Conservation (phyloP, 139 green algal genomes). For the Gonium pectorale region DNA sequence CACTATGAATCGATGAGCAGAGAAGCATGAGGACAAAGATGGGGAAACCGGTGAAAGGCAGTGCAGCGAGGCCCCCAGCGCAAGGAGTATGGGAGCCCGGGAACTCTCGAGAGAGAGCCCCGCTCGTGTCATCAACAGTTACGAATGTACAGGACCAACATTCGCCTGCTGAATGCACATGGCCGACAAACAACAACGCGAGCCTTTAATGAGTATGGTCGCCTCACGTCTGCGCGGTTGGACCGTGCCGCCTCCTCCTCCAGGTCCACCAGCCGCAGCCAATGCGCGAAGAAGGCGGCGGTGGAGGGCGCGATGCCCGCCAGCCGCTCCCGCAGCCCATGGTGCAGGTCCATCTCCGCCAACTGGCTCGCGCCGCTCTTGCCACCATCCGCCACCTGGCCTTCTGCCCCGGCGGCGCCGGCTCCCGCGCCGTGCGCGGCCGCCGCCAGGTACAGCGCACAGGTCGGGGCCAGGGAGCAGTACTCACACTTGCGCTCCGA, state of each 20-base stretch:
- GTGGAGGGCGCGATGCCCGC: slow-evolving; percentile 36
- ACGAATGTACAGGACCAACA: too few relatives aligned
- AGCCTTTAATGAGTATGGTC: too few relatives aligned
- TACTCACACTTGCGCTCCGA: slow-evolving; percentile 1
- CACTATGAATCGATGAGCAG: too few relatives aligned
- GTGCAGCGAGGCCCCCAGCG: too few relatives aligned
- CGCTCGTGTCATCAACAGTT: too few relatives aligned
- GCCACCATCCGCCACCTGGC: too few relatives aligned
- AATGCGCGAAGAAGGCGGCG: slow-evolving; percentile 75
- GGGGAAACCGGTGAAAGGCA: too few relatives aligned
- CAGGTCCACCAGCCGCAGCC: slow-evolving; percentile 77
- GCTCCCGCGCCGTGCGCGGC: slow-evolving; percentile 38
- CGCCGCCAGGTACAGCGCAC: slow-evolving; percentile 70
- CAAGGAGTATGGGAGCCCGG: too few relatives aligned
- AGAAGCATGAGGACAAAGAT: too few relatives aligned
- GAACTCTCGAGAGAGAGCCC: too few relatives aligned
- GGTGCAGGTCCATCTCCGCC: background rate
- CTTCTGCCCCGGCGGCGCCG: background rate
- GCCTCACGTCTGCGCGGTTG: slow-evolving; percentile 55
- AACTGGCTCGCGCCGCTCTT: background rate
- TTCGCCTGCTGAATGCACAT: too few relatives aligned
- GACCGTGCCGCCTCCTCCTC: slow-evolving; percentile 65
- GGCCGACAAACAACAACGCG: too few relatives aligned
- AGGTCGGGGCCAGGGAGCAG: slow-evolving; percentile 45
- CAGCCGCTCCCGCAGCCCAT: background rate